Base-by-base conservation (phyloP, 2,329 filamentous ascomycete species). In the Stachybotrys elegans region DNA sequence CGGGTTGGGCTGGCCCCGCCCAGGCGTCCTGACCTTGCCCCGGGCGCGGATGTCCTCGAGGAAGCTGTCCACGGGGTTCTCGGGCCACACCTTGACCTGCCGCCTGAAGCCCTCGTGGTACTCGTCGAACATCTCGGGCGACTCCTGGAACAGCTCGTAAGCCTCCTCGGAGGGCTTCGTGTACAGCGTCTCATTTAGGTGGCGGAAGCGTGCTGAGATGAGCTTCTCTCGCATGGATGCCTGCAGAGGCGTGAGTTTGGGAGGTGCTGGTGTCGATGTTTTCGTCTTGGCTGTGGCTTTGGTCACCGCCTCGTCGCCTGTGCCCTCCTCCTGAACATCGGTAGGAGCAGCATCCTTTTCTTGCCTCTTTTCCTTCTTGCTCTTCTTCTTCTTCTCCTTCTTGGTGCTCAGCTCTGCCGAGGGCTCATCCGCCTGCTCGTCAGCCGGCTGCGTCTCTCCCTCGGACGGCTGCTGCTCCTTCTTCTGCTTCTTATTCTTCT, bases 51-150 rank as follows among this genome's bases (percentile, higher is more conserved):
- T 81, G 41, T 84, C 77, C 22, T 70, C 61, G 51, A 96, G 83
- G 69, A 95, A 97, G 46, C 79, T 81, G 63, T 96, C 88, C 38
- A 98, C 89, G 0, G 93, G 93, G 67, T 98, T 98, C 60, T 92
- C 88, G 7, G 93, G 93, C 93, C 93, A 98, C 3, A 91, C 86
- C 59, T 88, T 84, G 47, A 97, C 93, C 69, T 98, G 93, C 43
- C 91, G 87, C 1, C 91, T 86, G 75, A 98, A 98, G 25, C 93
- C 93, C 48, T 90, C 85, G 69, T 98, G 93, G 67, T 98, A 98
- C 68, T 97, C 91, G 54, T 81, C 77, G 69, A 97, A 98, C 77
- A 97, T 91, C 60, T 95, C 88, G 0, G 93, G 93, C 40, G 88
- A 88, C 25, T 86, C 75, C 42, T 80, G 73, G 71, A 98, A 97